Evolutionary conservation across 805 yeast species (phyloP).

Genomic region (Wickerhamomyces canadensis): DNA sequence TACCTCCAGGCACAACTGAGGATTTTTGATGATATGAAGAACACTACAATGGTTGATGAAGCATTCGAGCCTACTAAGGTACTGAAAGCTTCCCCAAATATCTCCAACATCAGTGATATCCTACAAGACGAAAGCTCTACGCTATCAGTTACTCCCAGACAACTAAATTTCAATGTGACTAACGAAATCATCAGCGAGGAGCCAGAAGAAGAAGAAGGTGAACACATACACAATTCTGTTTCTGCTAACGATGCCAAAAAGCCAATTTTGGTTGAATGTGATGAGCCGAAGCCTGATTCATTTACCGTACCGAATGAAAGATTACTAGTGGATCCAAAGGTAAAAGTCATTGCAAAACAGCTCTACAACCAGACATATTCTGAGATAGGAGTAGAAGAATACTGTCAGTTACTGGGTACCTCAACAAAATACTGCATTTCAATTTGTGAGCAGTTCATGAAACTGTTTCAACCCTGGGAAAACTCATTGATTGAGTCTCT

Average conservation of each 20-base stretch:
- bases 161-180: constrained; percentile 11
- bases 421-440: constrained; percentile 18
- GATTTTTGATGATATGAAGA: constrained; percentile 8
- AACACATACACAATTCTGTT: no score
- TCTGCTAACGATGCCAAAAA: background rate
- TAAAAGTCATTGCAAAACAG: constrained; percentile 24
- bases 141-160: constrained; percentile 6
- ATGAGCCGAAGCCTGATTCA: background rate
- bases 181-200: constrained; percentile 17
- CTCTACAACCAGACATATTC: constrained; percentile 28
- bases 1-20: constrained; percentile 8
- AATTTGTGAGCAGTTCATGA: constrained; percentile 32
- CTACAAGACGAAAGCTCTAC: constrained; percentile 11
- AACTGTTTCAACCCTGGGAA: constrained; percentile 37
- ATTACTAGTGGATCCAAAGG: background rate
- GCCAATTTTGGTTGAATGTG: background rate
- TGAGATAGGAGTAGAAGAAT: constrained; percentile 33
- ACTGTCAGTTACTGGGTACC: constrained; percentile 36
- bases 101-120: constrained; percentile 16
- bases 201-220: constrained; percentile 13
- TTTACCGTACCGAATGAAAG: background rate
- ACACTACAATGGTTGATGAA: constrained; percentile 1
- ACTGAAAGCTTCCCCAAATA: constrained; percentile 17
- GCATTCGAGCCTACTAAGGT: constrained; percentile 9
- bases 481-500: constrained; percentile 52